Conservation (phyloP, 495 filamentous ascomycete genomes). For the Hypomontagnella submonticulosa region DNA sequence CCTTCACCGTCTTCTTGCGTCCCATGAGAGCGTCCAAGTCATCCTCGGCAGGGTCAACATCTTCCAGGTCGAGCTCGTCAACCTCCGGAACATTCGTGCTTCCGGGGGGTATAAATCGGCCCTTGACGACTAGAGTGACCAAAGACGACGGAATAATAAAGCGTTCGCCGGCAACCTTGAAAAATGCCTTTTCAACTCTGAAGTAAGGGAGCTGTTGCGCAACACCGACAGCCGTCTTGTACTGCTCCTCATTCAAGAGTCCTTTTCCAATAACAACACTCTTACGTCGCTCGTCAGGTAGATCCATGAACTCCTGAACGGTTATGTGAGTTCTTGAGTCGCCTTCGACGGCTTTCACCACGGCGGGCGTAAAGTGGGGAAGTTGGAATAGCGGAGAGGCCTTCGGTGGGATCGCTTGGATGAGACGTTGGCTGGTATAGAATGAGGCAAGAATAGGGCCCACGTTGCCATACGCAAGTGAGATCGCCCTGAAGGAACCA, state of each 20-base stretch:
- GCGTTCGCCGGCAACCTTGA: constrained; percentile 96
- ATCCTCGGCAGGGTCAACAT: constrained; percentile 91
- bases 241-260: constrained; percentile 79
- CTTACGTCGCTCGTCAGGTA: constrained; percentile 78
- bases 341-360: constrained; percentile 81
- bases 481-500: constrained; percentile 85
- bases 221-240: constrained; percentile 76
- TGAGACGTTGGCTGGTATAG: constrained; percentile 80
- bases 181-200: constrained; percentile 92
- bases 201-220: constrained; percentile 84
- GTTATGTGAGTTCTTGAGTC: constrained; percentile 78
- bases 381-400: constrained; percentile 92
- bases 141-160: constrained; percentile 92
- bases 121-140: constrained; percentile 93
- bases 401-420: constrained; percentile 87
- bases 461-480: constrained; percentile 87
- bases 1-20: constrained; percentile 73
- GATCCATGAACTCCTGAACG: constrained; percentile 87
- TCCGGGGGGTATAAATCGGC: constrained; percentile 91
- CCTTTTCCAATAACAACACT: constrained; percentile 73
- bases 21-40: constrained; percentile 89
- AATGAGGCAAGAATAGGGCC: constrained; percentile 85
- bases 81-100: constrained; percentile 75
- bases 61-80: constrained; percentile 81
- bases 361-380: constrained; percentile 80